These are phyloP conservation scores for Dioscorea cayenensis DNA, from an alignment of 116 monocot species.

Conservation along the genomic window DNA sequence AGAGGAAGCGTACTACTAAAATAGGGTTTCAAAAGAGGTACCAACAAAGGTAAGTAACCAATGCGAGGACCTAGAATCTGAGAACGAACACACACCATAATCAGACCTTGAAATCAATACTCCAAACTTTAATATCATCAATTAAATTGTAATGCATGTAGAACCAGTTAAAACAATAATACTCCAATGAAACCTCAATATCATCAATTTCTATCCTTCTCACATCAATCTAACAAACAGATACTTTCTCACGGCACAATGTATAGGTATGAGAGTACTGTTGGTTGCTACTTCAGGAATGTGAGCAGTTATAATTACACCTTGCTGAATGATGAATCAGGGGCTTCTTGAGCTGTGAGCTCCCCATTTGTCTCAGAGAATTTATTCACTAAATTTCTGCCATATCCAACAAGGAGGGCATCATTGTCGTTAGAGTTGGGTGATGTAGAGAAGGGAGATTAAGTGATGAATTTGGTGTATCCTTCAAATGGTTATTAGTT, in stretches of 20 bases:
- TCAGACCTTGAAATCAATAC: slow-evolving; percentile 1
- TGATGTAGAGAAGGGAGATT: neutral
- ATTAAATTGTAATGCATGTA: no score
- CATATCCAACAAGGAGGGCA: slow-evolving; percentile 5
- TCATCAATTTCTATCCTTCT: no score
- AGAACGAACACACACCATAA: neutral
- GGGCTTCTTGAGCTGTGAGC: slow-evolving; percentile 4
- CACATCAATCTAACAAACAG: no score
- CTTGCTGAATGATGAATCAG: slow-evolving; percentile 23
- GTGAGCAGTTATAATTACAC: slow-evolving; percentile 41
- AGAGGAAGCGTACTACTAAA: slow-evolving; percentile 79
- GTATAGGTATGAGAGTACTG: slow-evolving; percentile 26
- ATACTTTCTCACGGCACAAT: no score
- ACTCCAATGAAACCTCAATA: no score
- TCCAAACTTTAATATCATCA: no score
- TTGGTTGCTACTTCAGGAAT: slow-evolving; percentile 42
- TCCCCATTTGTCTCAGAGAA: neutral
- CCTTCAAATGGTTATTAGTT: neutral
- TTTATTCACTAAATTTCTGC: slow-evolving; percentile 4
- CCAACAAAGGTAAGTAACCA: slow-evolving; percentile 77
- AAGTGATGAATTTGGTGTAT: neutral
- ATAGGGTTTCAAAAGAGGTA: slow-evolving; percentile 74
- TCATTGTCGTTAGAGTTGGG: neutral
- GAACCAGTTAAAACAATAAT: no score
- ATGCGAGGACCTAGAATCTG: slow-evolving; percentile 73